These are phyloP conservation scores for Fraxinus latifolia DNA, from an alignment of 305 asterid genomes.

Conservation along the genomic window DNA sequence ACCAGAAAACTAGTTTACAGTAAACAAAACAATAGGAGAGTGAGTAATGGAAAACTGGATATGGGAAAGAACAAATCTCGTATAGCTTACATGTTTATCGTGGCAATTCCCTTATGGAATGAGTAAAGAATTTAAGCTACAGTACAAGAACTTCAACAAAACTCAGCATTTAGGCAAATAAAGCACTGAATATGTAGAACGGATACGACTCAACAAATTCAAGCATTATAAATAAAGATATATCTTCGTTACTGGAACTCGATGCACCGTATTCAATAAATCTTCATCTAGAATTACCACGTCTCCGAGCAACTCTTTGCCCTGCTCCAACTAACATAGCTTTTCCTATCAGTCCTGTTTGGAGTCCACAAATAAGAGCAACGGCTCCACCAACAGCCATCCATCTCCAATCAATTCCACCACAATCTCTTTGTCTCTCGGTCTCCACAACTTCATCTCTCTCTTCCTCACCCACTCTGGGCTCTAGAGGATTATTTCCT, in stretches of 20 bases:
- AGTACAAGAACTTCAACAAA: neutral
- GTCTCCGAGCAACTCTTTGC: slow-evolving; percentile 59
- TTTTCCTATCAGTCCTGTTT: slow-evolving; percentile 67
- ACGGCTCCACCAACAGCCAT: slow-evolving; percentile 74
- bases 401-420: slow-evolving; percentile 74
- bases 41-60: too few relatives aligned
- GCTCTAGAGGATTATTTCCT: slow-evolving; percentile 30
- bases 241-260: neutral
- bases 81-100: neutral
- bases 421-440: slow-evolving; percentile 22
- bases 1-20: too few relatives aligned
- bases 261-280: neutral
- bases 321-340: slow-evolving; percentile 70
- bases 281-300: neutral
- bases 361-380: slow-evolving; percentile 67
- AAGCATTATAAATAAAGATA: neutral
- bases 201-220: neutral
- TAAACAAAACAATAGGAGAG: too few relatives aligned
- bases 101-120: neutral
- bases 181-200: neutral
- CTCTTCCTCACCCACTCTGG: slow-evolving; percentile 28
- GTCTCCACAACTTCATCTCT: slow-evolving; percentile 26
- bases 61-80: neutral
- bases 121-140: neutral
- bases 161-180: neutral